phyloP scores from a whole-genome alignment of 495 filamentous ascomycete genomes.

The Neurospora sp. region DNA sequence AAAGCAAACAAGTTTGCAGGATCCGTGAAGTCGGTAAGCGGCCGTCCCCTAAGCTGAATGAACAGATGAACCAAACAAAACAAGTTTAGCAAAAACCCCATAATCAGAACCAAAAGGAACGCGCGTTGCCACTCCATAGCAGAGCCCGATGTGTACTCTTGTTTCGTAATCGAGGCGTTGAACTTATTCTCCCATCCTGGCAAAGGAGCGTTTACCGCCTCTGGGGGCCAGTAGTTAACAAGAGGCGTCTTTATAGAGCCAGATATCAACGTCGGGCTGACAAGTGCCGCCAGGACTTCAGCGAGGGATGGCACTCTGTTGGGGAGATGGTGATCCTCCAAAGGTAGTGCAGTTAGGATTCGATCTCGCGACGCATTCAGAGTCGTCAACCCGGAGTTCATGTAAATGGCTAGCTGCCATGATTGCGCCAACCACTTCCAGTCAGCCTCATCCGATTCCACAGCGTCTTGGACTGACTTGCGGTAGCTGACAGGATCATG shows the following conservation, averaged over 20 bases:
- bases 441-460: slow-evolving; percentile 28
- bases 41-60: background rate
- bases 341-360: slow-evolving; percentile 46
- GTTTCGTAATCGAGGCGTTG: slow-evolving; percentile 43
- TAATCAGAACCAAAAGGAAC: slow-evolving; percentile 21
- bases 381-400: slow-evolving; percentile 50
- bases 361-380: slow-evolving; percentile 52
- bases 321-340: slow-evolving; percentile 18
- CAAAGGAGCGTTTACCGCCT: background rate
- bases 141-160: slow-evolving; percentile 55
- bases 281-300: slow-evolving; percentile 59
- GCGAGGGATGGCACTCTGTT: slow-evolving; percentile 46
- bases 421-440: slow-evolving; percentile 50
- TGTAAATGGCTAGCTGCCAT: slow-evolving; percentile 46
- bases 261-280: slow-evolving; percentile 51
- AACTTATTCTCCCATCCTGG: slow-evolving; percentile 41
- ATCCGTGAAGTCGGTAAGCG: slow-evolving; percentile 56
- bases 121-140: slow-evolving; percentile 44
- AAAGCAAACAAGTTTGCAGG: slow-evolving; percentile 62
- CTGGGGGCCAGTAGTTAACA: slow-evolving; percentile 37
- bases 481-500: slow-evolving; percentile 42
- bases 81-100: slow-evolving; percentile 7
- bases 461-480: slow-evolving; percentile 24
- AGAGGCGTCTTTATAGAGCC: slow-evolving; percentile 44
- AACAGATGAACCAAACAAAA: slow-evolving; percentile 19